Evolutionary conservation across 768 basidiomycete species (phyloP).

Genomic region (Amanita pseudoporphyria): DNA sequence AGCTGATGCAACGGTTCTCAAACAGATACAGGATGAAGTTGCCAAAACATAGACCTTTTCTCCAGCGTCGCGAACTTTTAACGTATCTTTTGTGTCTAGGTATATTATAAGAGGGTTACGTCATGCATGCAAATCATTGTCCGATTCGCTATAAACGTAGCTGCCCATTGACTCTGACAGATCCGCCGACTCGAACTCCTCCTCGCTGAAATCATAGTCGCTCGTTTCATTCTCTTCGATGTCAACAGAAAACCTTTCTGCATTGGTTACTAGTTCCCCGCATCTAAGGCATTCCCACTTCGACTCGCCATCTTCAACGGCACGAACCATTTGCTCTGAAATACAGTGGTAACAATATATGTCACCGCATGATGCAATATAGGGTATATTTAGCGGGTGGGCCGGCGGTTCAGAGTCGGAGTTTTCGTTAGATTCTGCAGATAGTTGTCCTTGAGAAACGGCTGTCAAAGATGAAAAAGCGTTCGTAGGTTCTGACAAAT

Average conservation of each 20-base stretch:
- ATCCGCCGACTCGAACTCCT: conserved; percentile 39
- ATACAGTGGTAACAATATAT: conserved; percentile 93
- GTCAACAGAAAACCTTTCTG: conserved; percentile 48
- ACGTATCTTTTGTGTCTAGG: background rate
- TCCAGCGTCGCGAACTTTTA: background rate
- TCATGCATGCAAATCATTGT: conserved; percentile 4
- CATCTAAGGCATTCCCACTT: conserved; percentile 86
- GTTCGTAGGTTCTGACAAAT: conserved; percentile 43
- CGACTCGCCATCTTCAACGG: conserved; percentile 47
- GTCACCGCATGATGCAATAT: conserved; percentile 77
- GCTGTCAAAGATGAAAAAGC: conserved; percentile 32
- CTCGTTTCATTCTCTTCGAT: conserved; percentile 34
- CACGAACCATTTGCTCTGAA: conserved; percentile 68
- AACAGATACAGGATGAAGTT: conserved; percentile 55
- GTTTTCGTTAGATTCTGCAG: conserved; percentile 14
- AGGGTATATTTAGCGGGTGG: conserved; percentile 72
- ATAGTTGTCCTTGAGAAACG: conserved; percentile 12
- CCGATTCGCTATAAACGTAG: conserved; percentile 32
- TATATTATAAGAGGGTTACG: background rate
- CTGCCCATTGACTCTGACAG: conserved; percentile 47
- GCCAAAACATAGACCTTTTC: conserved; percentile 13
- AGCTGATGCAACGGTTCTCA: conserved; percentile 65
- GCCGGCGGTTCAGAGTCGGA: conserved; percentile 37
- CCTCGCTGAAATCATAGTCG: conserved; percentile 50
- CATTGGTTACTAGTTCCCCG: conserved; percentile 49